Evolutionary conservation across 768 basidiomycete species (phyloP).

Genomic region (Leccinum broughii): DNA sequence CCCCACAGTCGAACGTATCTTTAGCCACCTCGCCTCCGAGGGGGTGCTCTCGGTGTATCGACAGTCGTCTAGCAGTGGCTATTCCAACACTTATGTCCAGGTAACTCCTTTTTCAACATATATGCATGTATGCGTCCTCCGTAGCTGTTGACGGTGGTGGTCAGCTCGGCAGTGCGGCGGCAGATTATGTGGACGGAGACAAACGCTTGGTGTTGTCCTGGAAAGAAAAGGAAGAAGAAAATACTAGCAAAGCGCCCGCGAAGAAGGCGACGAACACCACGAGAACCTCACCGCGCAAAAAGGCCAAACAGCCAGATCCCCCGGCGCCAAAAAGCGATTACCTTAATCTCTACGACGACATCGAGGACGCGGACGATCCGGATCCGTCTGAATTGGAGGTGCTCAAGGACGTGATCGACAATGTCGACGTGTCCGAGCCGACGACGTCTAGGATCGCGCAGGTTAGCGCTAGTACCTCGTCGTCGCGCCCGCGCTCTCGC

Average conservation of each 20-base stretch:
- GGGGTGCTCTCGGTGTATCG: slow-evolving; percentile 50
- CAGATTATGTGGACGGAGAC: slow-evolving; percentile 20
- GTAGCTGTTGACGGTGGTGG: slow-evolving; percentile 2
- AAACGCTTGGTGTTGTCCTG: slow-evolving; percentile 27
- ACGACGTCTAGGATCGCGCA: slow-evolving; percentile 9
- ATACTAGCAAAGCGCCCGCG: not conserved
- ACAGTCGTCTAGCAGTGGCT: slow-evolving; percentile 48
- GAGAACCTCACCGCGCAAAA: slow-evolving; percentile 16
- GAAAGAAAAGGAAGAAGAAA: slow-evolving; percentile 24
- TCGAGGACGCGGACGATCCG: slow-evolving; percentile 27
- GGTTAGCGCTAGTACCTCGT: slow-evolving; percentile 12
- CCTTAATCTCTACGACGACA: slow-evolving; percentile 30
- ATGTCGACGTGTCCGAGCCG: not conserved
- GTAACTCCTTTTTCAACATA: slow-evolving; percentile 30
- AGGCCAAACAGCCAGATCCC: slow-evolving; percentile 21
- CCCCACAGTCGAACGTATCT: slow-evolving; percentile 73
- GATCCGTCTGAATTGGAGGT: slow-evolving; percentile 20
- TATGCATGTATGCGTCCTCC: not conserved
- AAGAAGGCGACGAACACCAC: slow-evolving; percentile 10
- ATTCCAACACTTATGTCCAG: slow-evolving; percentile 52
- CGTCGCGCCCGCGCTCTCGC: not conserved
- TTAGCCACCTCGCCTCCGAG: slow-evolving; percentile 54
- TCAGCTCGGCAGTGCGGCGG: slow-evolving; percentile 22
- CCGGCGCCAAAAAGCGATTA: not conserved
- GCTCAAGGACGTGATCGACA: slow-evolving; percentile 13